Percentiles rank a stretch among this genome's conserved stretches.
Conservation (phyloP, 257 asterid species). For the Nicotiana noctiflora region DNA sequence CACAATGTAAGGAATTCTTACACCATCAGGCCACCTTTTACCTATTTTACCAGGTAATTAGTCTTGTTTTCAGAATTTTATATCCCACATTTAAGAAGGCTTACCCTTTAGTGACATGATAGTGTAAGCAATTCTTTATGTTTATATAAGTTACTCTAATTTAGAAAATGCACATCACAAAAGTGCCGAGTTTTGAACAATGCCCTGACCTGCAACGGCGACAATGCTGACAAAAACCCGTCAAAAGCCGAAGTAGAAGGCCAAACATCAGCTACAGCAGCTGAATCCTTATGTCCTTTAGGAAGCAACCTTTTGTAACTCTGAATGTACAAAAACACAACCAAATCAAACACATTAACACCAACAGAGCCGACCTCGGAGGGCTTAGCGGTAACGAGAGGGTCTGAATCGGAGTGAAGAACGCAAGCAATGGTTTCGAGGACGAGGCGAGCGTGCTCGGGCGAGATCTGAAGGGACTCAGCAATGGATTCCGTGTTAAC, state of each 20-base stretch:
- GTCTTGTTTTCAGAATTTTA: no score
- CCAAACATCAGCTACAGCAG: constrained; percentile 90
- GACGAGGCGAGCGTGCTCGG: constrained; percentile 60
- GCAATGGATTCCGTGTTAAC: constrained; percentile 37
- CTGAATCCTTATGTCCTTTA: constrained; percentile 84
- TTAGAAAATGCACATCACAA: not conserved
- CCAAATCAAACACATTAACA: constrained; percentile 70
- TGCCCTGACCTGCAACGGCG: constrained; percentile 63
- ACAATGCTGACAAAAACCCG: constrained; percentile 70
- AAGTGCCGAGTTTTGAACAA: not conserved
- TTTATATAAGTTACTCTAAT: no score
- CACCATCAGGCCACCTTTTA: no score
- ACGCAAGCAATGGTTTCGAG: constrained; percentile 60
- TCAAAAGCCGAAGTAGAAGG: constrained; percentile 89
- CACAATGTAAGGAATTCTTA: no score
- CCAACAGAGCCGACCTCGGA: constrained; percentile 50
- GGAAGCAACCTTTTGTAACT: constrained; percentile 83
- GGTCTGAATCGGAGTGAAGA: constrained; percentile 53
- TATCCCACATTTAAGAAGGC: no score
- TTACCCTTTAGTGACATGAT: no score
- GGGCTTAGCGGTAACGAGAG: constrained; percentile 39
- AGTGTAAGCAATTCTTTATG: no score
- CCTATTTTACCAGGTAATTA: no score
- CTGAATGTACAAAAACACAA: constrained; percentile 66
- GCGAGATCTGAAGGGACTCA: constrained; percentile 49